Base-by-base conservation (phyloP, 2,329 filamentous ascomycete species). In the Eurotiales sp. region DNA sequence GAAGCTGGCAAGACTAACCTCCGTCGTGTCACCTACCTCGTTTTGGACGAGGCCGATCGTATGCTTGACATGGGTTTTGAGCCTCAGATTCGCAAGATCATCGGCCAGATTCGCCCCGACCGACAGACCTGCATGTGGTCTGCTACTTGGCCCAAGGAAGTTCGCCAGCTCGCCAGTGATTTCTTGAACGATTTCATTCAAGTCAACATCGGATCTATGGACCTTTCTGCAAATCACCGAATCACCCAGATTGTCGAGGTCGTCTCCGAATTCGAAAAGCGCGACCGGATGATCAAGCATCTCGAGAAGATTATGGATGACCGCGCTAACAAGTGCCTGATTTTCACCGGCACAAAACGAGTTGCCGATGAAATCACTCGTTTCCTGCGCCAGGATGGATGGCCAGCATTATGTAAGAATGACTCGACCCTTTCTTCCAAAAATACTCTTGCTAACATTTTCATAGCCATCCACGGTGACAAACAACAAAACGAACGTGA, bases 61-160 rank as follows among this genome's bases (percentile, higher is more conserved):
- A 99, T 99, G 93, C 81, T 99, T 71, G 93, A 99, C 77, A 99
- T 99, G 93, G 93, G 93, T 84, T 97, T 99, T 76, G 93, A 99
- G 77, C 93, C 93, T 60, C 93, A 97, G 73, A 97, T 99, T 65
- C 90, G 93, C 78, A 97, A 97, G 80, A 97, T 99, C 60, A 91
- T 99, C 62, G 82, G 87, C 58, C 93, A 99, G 77, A 97, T 97
- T 73, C 90, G 93, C 62, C 93, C 93, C 49, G 93, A 99, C 71
- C 87, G 93, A 81, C 93, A 99, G 74, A 99, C 93, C 57, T 93
- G 93, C 79, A 96, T 99, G 90, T 99, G 92, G 90, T 99, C 93
- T 55, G 93, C 93, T 62, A 99, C 93, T 6, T 99, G 93, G 91
- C 93, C 93, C 66, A 96, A 96, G 82, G 92, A 97, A 73, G 92